phyloP scores from a whole-genome alignment of 352 stramenopile species.

The Phytopythium vexans region DNA sequence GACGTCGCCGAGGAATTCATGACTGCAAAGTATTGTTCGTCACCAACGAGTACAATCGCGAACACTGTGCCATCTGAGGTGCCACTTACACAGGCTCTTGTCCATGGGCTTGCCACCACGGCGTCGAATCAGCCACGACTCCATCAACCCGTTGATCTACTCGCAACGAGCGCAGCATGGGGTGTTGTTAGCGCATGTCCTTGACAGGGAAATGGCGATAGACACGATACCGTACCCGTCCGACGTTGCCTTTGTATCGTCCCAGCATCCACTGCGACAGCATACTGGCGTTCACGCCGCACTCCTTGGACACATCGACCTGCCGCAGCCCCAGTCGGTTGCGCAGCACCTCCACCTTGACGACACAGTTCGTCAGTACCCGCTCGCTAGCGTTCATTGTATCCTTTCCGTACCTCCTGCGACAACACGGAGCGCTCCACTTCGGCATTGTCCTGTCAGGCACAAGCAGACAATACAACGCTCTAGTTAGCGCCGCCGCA shows the following conservation, averaged over 20 bases:
- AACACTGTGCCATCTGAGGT: not conserved
- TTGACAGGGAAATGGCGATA: not conserved
- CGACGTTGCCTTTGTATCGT: constrained; percentile 82
- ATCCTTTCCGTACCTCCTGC: constrained; percentile 41
- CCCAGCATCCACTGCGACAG: constrained; percentile 86
- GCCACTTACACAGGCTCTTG: constrained; percentile 33
- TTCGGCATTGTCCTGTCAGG: constrained; percentile 73
- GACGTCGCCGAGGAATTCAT: constrained; percentile 52
- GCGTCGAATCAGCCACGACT: constrained; percentile 80
- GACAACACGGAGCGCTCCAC: constrained; percentile 79
- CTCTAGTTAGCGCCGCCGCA: not conserved
- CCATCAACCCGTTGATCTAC: constrained; percentile 84
- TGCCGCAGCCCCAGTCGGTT: constrained; percentile 71
- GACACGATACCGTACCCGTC: constrained; percentile 34
- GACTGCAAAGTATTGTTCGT: constrained; percentile 15
- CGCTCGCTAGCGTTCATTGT: not conserved
- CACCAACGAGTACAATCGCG: too few relatives aligned
- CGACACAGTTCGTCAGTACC: not conserved
- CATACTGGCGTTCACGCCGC: constrained; percentile 83
- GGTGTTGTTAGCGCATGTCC: not conserved
- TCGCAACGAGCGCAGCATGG: not conserved
- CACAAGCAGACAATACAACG: not conserved
- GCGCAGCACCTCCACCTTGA: constrained; percentile 68
- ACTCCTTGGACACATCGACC: constrained; percentile 84
- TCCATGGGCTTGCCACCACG: constrained; percentile 79